phyloP scores from a whole-genome alignment of 2,329 filamentous ascomycete genomes.

The Fusarium sp. region DNA sequence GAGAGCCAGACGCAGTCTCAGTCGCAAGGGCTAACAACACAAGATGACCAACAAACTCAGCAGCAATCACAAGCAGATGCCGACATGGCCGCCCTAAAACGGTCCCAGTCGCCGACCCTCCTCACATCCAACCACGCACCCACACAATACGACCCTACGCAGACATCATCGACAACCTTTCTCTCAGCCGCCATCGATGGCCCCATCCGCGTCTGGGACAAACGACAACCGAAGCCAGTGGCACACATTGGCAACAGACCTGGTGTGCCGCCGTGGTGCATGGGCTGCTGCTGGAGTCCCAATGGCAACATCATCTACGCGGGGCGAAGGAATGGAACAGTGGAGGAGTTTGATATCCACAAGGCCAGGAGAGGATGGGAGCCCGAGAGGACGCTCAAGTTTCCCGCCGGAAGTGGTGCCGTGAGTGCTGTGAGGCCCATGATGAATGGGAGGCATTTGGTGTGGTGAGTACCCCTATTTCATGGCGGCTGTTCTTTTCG shows the following conservation, averaged over 20 bases:
- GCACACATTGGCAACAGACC: slow-evolving; percentile 83
- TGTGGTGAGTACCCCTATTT: slow-evolving; percentile 70
- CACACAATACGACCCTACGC: slow-evolving; percentile 66
- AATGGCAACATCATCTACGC: slow-evolving; percentile 97
- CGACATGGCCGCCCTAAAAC: slow-evolving; percentile 31
- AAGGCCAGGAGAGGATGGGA: slow-evolving; percentile 78
- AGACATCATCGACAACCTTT: slow-evolving; percentile 84
- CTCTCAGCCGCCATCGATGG: slow-evolving; percentile 91
- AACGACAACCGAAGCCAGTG: slow-evolving; percentile 81
- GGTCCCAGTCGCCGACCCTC: slow-evolving; percentile 44
- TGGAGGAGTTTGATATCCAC: slow-evolving; percentile 94
- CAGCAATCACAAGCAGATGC: slow-evolving; percentile 26
- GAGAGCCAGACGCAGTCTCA: slow-evolving; percentile 13
- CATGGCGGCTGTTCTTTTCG: background rate
- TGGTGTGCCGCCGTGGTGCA: slow-evolving; percentile 94
- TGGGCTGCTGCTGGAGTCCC: slow-evolving; percentile 96
- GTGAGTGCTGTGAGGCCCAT: slow-evolving; percentile 92
- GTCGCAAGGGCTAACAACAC: slow-evolving; percentile 16
- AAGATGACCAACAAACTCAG: slow-evolving; percentile 10
- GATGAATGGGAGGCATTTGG: slow-evolving; percentile 91
- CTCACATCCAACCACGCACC: slow-evolving; percentile 57
- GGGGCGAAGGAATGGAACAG: slow-evolving; percentile 89
- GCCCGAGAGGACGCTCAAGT: slow-evolving; percentile 85
- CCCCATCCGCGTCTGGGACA: slow-evolving; percentile 93
- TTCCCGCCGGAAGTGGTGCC: slow-evolving; percentile 89